Percentiles rank a stretch among this genome's conserved stretches.
Evolutionary conservation across 768 basidiomycete species (phyloP).

Genomic region (Amylocystis lapponica): DNA sequence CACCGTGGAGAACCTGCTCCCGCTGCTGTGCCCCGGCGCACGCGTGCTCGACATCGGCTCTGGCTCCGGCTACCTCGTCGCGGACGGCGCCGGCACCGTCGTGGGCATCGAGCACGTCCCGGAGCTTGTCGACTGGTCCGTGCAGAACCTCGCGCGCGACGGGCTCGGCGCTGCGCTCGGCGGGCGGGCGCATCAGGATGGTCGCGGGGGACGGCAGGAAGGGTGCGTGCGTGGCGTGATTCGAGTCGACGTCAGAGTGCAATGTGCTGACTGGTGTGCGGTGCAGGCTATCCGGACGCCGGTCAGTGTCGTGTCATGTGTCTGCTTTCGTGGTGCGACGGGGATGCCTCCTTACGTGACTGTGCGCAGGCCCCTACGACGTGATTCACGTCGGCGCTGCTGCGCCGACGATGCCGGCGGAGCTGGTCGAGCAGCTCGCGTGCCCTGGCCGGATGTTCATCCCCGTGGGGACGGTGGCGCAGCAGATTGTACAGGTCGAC

Average conservation of each 20-base stretch:
- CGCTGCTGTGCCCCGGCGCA: slow-evolving; percentile 62
- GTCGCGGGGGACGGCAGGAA: slow-evolving; percentile 75
- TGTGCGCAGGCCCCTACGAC: slow-evolving; percentile 33
- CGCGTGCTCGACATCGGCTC: slow-evolving; percentile 87
- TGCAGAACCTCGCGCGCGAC: slow-evolving; percentile 61
- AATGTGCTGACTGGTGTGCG: no score
- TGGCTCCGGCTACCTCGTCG: slow-evolving; percentile 83
- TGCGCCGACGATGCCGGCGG: slow-evolving; percentile 62
- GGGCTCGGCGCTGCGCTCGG: slow-evolving; percentile 53
- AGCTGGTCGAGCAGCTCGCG: slow-evolving; percentile 74
- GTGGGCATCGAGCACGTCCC: slow-evolving; percentile 91
- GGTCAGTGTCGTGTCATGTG: no score
- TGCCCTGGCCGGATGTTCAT: slow-evolving; percentile 85
- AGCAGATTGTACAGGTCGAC: slow-evolving; percentile 56
- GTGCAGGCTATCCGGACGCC: neutral
- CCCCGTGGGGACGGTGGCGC: slow-evolving; percentile 64
- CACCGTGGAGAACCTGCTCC: slow-evolving; percentile 71
- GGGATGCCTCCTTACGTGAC: no score
- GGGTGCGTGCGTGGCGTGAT: slow-evolving; percentile 52
- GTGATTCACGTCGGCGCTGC: slow-evolving; percentile 96
- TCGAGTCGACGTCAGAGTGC: no score
- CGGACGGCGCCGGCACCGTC: slow-evolving; percentile 51
- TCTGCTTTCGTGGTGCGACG: no score
- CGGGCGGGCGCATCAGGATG: slow-evolving; percentile 51
- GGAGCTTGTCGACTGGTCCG: slow-evolving; percentile 67